Conservation (phyloP, 2,329 filamentous ascomycete species). For the Beauveria varroae region DNA sequence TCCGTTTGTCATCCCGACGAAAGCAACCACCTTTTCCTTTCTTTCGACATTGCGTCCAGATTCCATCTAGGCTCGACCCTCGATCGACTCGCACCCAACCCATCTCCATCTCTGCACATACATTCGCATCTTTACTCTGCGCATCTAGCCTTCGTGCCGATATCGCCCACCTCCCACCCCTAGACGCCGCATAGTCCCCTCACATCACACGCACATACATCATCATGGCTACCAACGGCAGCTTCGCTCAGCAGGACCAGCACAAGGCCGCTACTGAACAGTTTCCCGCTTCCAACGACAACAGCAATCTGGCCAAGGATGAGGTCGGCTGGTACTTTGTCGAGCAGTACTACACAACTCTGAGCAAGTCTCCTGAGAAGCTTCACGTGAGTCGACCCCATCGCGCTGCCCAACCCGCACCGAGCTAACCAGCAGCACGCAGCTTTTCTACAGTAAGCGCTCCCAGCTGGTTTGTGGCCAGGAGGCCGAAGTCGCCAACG, state of each 20-base stretch:
- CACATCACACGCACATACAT: slow-evolving; percentile 9
- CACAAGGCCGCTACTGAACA: slow-evolving; percentile 31
- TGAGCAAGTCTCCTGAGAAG: slow-evolving; percentile 90
- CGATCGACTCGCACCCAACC: background rate
- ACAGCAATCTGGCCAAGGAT: slow-evolving; percentile 63
- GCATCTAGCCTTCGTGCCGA: slow-evolving; percentile 4
- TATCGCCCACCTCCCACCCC: slow-evolving; percentile 3
- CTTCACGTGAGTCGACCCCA: slow-evolving; percentile 57
- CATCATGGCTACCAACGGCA: slow-evolving; percentile 53
- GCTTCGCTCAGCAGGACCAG: slow-evolving; percentile 38
- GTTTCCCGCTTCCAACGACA: slow-evolving; percentile 27
- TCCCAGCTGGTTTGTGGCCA: slow-evolving; percentile 91
- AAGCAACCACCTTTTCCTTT: background rate
- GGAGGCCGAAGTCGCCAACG: slow-evolving; percentile 80
- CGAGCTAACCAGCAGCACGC: slow-evolving; percentile 1
- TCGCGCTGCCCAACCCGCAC: background rate
- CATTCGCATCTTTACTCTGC: background rate
- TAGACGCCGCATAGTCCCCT: slow-evolving; percentile 7
- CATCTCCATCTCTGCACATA: background rate
- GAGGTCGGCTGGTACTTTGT: slow-evolving; percentile 99
- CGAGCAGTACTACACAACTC: slow-evolving; percentile 96
- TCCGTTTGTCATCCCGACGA: slow-evolving; percentile 12
- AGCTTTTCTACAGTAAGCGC: slow-evolving; percentile 92
- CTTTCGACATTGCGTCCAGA: slow-evolving; percentile 1
- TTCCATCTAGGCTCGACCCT: background rate